Evolutionary conservation across 352 stramenopile species (phyloP).

Genomic region (Phytopythium oedochilum): DNA sequence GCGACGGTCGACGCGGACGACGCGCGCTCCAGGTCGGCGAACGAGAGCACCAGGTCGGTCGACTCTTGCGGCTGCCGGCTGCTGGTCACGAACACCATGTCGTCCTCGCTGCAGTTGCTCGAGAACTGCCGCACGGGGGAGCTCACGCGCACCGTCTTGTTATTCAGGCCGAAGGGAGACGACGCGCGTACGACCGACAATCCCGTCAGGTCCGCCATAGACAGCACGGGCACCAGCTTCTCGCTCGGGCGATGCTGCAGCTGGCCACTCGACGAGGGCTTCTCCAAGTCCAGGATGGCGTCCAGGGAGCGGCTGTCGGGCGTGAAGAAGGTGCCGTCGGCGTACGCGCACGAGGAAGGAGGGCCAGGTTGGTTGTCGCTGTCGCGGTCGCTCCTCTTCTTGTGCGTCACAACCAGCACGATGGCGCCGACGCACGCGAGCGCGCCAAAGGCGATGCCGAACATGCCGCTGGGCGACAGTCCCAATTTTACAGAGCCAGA

Average conservation of each 20-base stretch:
- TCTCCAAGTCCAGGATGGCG: slow-evolving; percentile 10
- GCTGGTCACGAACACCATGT: slow-evolving; percentile 22
- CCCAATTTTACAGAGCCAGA: neutral
- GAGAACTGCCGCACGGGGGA: slow-evolving; percentile 12
- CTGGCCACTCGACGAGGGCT: neutral
- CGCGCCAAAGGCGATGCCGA: slow-evolving; percentile 17
- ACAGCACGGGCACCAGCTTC: neutral
- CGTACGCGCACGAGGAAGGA: slow-evolving; percentile 24
- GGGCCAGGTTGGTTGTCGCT: slow-evolving; percentile 2
- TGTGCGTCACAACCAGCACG: slow-evolving; percentile 37
- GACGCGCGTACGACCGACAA: slow-evolving; percentile 9
- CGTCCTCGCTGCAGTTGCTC: slow-evolving; percentile 13
- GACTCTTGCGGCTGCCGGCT: slow-evolving; percentile 9
- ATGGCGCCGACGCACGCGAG: slow-evolving; percentile 33
- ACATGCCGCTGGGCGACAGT: neutral
- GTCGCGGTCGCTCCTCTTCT: slow-evolving; percentile 16
- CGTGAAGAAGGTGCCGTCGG: slow-evolving; percentile 15
- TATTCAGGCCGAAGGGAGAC: slow-evolving; percentile 18
- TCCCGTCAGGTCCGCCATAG: slow-evolving; percentile 13
- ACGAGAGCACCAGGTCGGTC: slow-evolving; percentile 22
- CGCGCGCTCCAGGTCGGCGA: slow-evolving; percentile 14
- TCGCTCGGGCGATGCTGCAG: neutral
- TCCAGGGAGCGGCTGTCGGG: slow-evolving; percentile 18
- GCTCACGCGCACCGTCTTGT: slow-evolving; percentile 20
- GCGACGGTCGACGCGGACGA: slow-evolving; percentile 7